Evolutionary conservation across 2,329 filamentous ascomycete genomes (phyloP).

Genomic region (Penicillium polonicum): DNA sequence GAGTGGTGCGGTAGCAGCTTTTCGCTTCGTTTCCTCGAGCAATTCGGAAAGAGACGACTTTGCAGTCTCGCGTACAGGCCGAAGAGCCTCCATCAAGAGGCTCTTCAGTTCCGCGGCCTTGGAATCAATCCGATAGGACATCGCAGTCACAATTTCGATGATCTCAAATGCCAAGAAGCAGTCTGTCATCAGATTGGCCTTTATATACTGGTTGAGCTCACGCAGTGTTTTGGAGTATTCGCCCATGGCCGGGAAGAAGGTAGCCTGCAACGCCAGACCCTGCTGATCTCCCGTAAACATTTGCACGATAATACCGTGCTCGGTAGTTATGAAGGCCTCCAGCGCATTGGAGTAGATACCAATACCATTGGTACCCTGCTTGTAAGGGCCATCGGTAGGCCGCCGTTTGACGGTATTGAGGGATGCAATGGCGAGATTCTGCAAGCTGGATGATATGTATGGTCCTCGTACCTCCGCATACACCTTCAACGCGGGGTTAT

Average conservation of each 20-base stretch:
- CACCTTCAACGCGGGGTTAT: constrained; percentile 72
- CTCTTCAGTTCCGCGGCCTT: constrained; percentile 83
- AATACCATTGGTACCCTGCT: constrained; percentile 85
- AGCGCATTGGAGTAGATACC: constrained; percentile 83
- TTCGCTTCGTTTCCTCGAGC: constrained; percentile 76
- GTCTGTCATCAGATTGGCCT: constrained; percentile 79
- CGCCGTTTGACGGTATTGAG: constrained; percentile 78
- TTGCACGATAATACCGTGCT: constrained; percentile 86
- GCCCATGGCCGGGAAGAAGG: constrained; percentile 72
- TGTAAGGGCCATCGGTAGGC: constrained; percentile 75
- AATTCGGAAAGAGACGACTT: constrained; percentile 81
- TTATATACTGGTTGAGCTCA: constrained; percentile 88
- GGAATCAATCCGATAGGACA: constrained; percentile 76
- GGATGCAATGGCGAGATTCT: constrained; percentile 84
- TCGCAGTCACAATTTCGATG: constrained; percentile 78
- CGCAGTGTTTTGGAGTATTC: constrained; percentile 83
- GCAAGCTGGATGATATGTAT: constrained; percentile 77
- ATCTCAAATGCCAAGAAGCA: constrained; percentile 96
- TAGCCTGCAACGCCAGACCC: constrained; percentile 72
- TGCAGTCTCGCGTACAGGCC: constrained; percentile 87
- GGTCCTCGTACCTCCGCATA: constrained; percentile 84
- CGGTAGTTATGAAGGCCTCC: constrained; percentile 80
- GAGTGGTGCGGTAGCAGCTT: constrained; percentile 65
- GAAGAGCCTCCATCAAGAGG: constrained; percentile 77
- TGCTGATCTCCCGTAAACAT: constrained; percentile 86